These are phyloP conservation scores for Phytophthora nicotianae DNA, from an alignment of 352 stramenopile genomes.

Conservation along the genomic window DNA sequence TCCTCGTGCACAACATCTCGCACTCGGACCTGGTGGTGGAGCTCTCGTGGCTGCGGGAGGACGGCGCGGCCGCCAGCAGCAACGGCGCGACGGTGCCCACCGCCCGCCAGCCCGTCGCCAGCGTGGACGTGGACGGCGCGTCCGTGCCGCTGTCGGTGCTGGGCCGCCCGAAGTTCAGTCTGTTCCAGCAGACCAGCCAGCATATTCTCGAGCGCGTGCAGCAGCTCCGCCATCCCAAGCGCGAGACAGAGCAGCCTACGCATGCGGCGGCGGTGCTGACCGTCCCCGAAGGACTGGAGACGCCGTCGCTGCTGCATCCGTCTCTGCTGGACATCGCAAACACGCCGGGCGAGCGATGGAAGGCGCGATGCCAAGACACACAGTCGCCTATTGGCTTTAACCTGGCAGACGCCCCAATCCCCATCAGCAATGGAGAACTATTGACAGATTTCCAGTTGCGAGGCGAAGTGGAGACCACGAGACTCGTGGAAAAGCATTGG, in stretches of 20 bases:
- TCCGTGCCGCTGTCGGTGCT: slow-evolving; percentile 61
- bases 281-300: slow-evolving; percentile 22
- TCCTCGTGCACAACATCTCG: slow-evolving; percentile 97
- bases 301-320: slow-evolving; percentile 61
- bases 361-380: slow-evolving; percentile 58
- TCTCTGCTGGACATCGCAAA: slow-evolving; percentile 63
- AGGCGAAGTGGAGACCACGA: slow-evolving; percentile 58
- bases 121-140: slow-evolving; percentile 26
- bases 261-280: slow-evolving; percentile 28
- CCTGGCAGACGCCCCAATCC: slow-evolving; percentile 59
- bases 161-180: slow-evolving; percentile 87
- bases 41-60: slow-evolving; percentile 76
- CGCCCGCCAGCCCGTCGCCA: slow-evolving; percentile 4
- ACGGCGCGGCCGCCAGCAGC: slow-evolving; percentile 24
- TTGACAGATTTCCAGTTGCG: slow-evolving; percentile 73
- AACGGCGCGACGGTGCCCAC: slow-evolving; percentile 16
- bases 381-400: slow-evolving; percentile 84
- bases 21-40: slow-evolving; percentile 96
- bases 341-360: slow-evolving; percentile 48
- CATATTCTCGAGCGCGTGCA: slow-evolving; percentile 73
- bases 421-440: slow-evolving; percentile 40
- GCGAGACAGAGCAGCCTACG: slow-evolving; percentile 7
- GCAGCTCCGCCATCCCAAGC: slow-evolving; percentile 37
- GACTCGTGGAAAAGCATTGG: slow-evolving; percentile 73
- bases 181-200: slow-evolving; percentile 83